Conservation (phyloP, 2,329 filamentous ascomycete species). For the Epichloe coenophiala region DNA sequence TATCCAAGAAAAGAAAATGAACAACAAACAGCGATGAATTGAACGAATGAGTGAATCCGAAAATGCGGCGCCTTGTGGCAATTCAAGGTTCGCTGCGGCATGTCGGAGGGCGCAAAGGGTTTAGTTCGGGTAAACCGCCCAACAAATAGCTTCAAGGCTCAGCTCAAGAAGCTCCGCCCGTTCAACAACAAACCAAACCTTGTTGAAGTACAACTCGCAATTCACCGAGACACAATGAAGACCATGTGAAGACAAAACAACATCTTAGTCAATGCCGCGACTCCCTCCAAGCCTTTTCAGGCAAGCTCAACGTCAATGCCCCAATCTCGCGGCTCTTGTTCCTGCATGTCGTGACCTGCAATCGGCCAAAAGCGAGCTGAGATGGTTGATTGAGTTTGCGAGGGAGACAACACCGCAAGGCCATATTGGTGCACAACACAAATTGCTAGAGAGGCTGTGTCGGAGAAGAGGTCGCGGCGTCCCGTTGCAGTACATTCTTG, state of each 20-base stretch:
- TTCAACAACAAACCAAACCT: not conserved
- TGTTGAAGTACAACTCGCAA: not conserved
- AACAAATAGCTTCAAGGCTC: too few species aligned
- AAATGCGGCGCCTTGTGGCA: not conserved
- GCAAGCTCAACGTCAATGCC: conserved; percentile 38
- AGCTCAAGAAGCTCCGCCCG: too few species aligned
- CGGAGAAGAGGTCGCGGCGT: conserved; percentile 43
- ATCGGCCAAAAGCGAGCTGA: conserved; percentile 55
- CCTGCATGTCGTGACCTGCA: conserved; percentile 47
- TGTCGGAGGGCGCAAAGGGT: conserved; percentile 10
- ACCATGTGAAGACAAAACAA: not conserved
- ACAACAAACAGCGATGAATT: not conserved
- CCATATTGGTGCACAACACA: conserved; percentile 4
- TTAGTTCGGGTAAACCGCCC: conserved; percentile 16
- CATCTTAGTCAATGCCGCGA: conserved; percentile 41
- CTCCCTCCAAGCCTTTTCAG: conserved; percentile 43
- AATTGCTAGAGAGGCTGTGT: conserved; percentile 29
- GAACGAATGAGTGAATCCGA: not conserved
- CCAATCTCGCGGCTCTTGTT: conserved; percentile 46
- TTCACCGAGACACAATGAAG: not conserved
- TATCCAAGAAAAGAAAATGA: conserved; percentile 2
- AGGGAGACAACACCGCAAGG: conserved; percentile 13
- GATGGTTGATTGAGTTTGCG: conserved; percentile 57
- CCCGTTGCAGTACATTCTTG: conserved; percentile 82
- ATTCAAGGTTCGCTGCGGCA: not conserved